phyloP scores from a whole-genome alignment of 192 early-diverging fungal species.

The Irineochytrium annulatum region DNA sequence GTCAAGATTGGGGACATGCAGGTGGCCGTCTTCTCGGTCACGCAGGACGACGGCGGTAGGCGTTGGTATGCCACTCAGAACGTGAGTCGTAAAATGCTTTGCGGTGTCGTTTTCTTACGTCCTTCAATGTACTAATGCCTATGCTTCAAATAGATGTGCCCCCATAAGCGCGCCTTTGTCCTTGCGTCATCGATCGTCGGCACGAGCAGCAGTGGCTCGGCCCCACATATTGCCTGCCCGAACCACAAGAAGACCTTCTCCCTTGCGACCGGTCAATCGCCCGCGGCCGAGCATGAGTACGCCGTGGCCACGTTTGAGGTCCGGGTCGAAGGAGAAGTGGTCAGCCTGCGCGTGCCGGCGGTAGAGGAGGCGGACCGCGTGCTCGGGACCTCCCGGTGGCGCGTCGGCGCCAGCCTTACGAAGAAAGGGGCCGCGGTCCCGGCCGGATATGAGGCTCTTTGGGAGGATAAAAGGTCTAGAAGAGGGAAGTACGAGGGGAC shows the following conservation, averaged over 20 bases:
- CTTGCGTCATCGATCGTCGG: slow-evolving; percentile 59
- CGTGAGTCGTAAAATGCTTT: slow-evolving; percentile 23
- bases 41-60: slow-evolving; percentile 11
- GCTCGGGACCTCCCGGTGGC: slow-evolving; percentile 50
- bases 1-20: slow-evolving; percentile 61
- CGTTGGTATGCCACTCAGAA: slow-evolving; percentile 71
- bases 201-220: slow-evolving; percentile 18
- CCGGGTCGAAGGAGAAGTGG: slow-evolving; percentile 42
- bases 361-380: slow-evolving; percentile 39
- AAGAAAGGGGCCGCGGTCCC: background rate
- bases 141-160: slow-evolving; percentile 50
- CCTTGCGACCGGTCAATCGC: slow-evolving; percentile 48
- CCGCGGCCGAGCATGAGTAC: slow-evolving; percentile 39
- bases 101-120: background rate
- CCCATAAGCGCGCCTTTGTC: slow-evolving; percentile 69
- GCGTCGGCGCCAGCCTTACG: slow-evolving; percentile 26
- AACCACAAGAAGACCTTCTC: slow-evolving; percentile 64
- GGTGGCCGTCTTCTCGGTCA: slow-evolving; percentile 55
- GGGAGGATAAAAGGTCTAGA: slow-evolving; percentile 2
- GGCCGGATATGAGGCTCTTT: slow-evolving; percentile 9
- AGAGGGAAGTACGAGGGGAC: background rate
- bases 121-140: background rate
- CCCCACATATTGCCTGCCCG: slow-evolving; percentile 62
- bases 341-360: slow-evolving; percentile 46
- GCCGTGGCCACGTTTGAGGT: slow-evolving; percentile 56